Conservation (phyloP, 306 rosid species). For the Quercus gilva region DNA sequence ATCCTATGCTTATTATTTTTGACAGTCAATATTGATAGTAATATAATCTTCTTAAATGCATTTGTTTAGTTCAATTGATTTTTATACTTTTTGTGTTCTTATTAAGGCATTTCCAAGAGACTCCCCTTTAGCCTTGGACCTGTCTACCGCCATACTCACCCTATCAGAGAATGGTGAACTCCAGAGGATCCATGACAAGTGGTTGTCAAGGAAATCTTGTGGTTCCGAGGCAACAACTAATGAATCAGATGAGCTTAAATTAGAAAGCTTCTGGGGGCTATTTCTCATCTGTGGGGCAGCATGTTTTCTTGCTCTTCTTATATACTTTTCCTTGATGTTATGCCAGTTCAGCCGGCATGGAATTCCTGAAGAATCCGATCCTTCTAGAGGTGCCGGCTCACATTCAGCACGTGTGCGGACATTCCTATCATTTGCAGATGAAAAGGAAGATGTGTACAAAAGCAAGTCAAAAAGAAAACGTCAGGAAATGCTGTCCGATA, state of each 20-base stretch:
- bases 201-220: constrained; percentile 42
- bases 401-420: neutral
- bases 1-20: too few relatives aligned
- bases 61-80: too few relatives aligned
- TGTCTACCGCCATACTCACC: constrained; percentile 46
- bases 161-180: constrained; percentile 48
- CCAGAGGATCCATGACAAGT: constrained; percentile 34
- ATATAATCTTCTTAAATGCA: too few relatives aligned
- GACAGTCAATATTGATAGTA: too few relatives aligned
- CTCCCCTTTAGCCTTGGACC: constrained; percentile 47
- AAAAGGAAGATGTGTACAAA: constrained; percentile 20
- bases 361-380: constrained; percentile 11
- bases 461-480: constrained; percentile 40
- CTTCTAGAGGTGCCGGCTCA: constrained; percentile 3
- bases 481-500: constrained; percentile 7
- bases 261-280: constrained; percentile 46
- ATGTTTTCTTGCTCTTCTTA: constrained; percentile 23
- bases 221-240: neutral
- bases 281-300: constrained; percentile 31
- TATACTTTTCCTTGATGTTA: constrained; percentile 10
- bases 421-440: constrained; percentile 32
- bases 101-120: constrained; percentile 48
- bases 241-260: constrained; percentile 29
- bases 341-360: constrained; percentile 26
- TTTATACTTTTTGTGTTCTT: neutral